Base-by-base conservation (phyloP, 805 yeast species). In the Candida corydali region DNA sequence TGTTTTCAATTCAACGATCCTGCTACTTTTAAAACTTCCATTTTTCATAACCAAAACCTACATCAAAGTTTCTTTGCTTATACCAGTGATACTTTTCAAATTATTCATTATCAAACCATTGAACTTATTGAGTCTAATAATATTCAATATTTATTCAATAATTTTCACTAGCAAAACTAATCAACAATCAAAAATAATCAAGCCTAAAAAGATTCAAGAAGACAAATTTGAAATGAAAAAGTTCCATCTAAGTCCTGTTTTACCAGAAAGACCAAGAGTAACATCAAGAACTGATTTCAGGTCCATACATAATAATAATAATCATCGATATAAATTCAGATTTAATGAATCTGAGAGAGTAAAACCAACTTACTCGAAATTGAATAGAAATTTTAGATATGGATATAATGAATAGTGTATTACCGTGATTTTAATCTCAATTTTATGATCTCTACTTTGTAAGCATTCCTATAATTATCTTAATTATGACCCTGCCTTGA, bases 61-160 rank as follows among this genome's bases (percentile, higher is more conserved):
- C 29, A 15, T 52, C 5, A 41, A 47, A n/a, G 26, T 50, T 2
- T 16, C 38, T 11, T 34, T 54, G 8, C 52, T 54, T 26, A 6
- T 56, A 9, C 61, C 63, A 3, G 44, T 38, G 29, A 32, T 54
- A 5, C 17, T 52, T 12, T n/a, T 54, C 8, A 48, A 46, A 24
- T 40, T 44, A 10, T 39, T 47, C 16, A 23, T 50, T 4, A 17
- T 42, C 8, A 43, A 50, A 40, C 52, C 57, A 6, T n/a, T 48
- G 4, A 22, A 36, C 26, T 25, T 34, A 16, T 22, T 19, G 8
- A 24, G 28, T 11, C 27, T 26, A 3, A 31, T 39, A 3, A 19
- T 30, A 9, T 33, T 16, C n/a, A 34, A 32, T 12, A 7, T 19
- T 2, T n/a, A 20, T 16, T 18, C 38, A 12, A 24, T 34, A 3